A percentile compares a stretch with the other conserved stretches of the same genome.
Conservation (phyloP, 2,329 filamentous ascomycete species). For the Monilinia fructicola region DNA sequence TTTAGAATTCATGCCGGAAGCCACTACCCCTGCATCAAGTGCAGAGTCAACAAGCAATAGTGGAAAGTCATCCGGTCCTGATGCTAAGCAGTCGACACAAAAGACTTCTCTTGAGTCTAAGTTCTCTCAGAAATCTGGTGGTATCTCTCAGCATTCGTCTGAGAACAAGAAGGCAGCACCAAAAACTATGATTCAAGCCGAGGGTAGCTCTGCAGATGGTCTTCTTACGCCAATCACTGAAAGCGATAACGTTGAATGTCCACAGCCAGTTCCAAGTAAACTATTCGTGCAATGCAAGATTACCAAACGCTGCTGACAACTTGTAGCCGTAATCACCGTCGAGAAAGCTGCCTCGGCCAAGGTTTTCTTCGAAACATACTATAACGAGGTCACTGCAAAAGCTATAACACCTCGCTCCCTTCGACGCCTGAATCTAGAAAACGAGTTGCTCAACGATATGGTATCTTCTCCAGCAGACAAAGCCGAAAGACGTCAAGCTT, state of each 20-base stretch:
- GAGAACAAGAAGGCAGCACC: slow-evolving; percentile 35
- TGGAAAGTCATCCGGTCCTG: slow-evolving; percentile 36
- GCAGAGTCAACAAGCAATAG: slow-evolving; percentile 35
- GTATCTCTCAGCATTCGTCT: slow-evolving; percentile 34
- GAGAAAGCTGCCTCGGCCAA: slow-evolving; percentile 81
- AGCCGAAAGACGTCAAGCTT: slow-evolving; percentile 55
- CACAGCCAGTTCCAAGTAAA: slow-evolving; percentile 38
- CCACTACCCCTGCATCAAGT: slow-evolving; percentile 34
- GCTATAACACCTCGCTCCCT: slow-evolving; percentile 58
- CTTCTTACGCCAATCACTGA: slow-evolving; percentile 38
- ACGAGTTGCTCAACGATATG: slow-evolving; percentile 56
- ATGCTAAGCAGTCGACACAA: slow-evolving; percentile 37
- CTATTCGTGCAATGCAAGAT: background rate
- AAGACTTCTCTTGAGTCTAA: slow-evolving; percentile 46
- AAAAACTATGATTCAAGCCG: slow-evolving; percentile 28
- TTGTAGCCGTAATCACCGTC: slow-evolving; percentile 54
- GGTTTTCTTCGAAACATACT: slow-evolving; percentile 82
- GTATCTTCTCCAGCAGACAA: slow-evolving; percentile 49
- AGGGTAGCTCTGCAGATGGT: slow-evolving; percentile 32
- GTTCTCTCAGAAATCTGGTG: slow-evolving; percentile 38
- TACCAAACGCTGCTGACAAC: slow-evolving; percentile 2
- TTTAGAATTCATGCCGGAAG: slow-evolving; percentile 31
- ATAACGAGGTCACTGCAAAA: slow-evolving; percentile 64
- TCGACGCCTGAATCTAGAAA: slow-evolving; percentile 62
- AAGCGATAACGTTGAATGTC: slow-evolving; percentile 24